Conservation (phyloP, 306 rosid species). For the Acacia acuminata region DNA sequence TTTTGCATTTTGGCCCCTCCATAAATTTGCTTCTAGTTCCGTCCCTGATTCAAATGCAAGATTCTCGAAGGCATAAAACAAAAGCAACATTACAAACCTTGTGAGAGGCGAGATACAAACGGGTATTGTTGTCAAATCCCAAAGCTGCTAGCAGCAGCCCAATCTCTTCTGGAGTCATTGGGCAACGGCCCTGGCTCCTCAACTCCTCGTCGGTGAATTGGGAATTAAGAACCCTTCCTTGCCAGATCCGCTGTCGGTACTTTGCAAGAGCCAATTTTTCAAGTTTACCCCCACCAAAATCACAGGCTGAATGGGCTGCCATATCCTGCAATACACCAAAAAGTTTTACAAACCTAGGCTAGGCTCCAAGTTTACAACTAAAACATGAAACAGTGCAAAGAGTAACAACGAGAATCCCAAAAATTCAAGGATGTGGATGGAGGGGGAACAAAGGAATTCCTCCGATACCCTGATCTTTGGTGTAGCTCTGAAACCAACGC, state of each 20-base stretch:
- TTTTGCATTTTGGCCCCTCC: not conserved
- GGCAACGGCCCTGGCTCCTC: slow-evolving; percentile 98
- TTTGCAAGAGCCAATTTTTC: slow-evolving; percentile 91
- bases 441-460: not conserved
- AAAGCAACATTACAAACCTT: slow-evolving; percentile 58
- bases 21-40: not conserved
- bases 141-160: slow-evolving; percentile 91
- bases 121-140: slow-evolving; percentile 92
- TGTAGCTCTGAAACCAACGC: not conserved
- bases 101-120: slow-evolving; percentile 96
- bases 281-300: slow-evolving; percentile 96
- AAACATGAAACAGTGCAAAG: not conserved
- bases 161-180: slow-evolving; percentile 95
- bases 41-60: not conserved
- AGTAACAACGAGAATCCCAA: not conserved
- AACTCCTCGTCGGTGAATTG: slow-evolving; percentile 94
- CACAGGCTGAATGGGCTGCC: slow-evolving; percentile 99
- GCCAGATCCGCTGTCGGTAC: slow-evolving; percentile 92
- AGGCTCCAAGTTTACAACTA: slow-evolving; percentile 12
- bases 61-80: slow-evolving; percentile 4
- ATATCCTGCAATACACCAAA: slow-evolving; percentile 64
- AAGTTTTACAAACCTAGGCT: not conserved
- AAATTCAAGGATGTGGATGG: not conserved
- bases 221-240: slow-evolving; percentile 96
- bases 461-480: not conserved